A percentile compares a stretch with the other conserved stretches of the same genome.
Conservation (phyloP, 1,284 basidiomycete genomes). For the Ustilago shanxiensis region DNA sequence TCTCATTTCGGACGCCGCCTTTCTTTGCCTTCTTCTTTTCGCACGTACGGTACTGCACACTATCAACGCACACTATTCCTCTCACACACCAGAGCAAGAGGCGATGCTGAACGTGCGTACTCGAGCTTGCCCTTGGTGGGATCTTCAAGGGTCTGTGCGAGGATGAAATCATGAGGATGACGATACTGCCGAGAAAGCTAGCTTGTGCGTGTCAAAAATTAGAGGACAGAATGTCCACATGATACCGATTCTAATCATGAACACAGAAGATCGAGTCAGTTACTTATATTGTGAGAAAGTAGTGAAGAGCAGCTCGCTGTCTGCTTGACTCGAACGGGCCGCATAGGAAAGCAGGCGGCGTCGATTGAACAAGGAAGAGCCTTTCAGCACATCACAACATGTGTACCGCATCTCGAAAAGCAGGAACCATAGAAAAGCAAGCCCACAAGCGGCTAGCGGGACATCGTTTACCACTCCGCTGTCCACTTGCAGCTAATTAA, state of each 20-base stretch:
- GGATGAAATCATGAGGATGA: not conserved
- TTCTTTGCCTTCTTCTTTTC: not conserved
- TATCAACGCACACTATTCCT: not conserved
- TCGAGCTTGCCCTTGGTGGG: not conserved
- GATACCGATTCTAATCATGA: too few relatives aligned
- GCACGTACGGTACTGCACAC: not conserved
- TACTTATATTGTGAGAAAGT: too few relatives aligned
- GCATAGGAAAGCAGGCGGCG: too few relatives aligned
- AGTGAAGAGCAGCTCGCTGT: too few relatives aligned
- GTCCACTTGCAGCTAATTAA: not conserved
- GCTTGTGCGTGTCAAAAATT: too few relatives aligned
- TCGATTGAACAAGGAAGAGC: too few relatives aligned
- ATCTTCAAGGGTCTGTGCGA: too few relatives aligned
- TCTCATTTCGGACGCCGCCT: slow-evolving; percentile 35
- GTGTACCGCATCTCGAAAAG: not conserved
- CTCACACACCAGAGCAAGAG: too few relatives aligned
- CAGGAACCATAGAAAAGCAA: slow-evolving; percentile 1
- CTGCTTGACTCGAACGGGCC: too few relatives aligned
- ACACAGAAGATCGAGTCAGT: not conserved
- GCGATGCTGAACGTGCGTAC: not conserved
- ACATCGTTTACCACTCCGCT: not conserved
- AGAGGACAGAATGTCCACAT: too few relatives aligned
- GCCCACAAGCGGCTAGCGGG: slow-evolving; percentile 5
- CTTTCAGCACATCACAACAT: too few relatives aligned
- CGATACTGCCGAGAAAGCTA: not conserved